Evolutionary conservation across 441 rosid genomes (phyloP), one percentile per base, ranked within the genome.

Genomic region (Corymbia calophylla): DNA sequence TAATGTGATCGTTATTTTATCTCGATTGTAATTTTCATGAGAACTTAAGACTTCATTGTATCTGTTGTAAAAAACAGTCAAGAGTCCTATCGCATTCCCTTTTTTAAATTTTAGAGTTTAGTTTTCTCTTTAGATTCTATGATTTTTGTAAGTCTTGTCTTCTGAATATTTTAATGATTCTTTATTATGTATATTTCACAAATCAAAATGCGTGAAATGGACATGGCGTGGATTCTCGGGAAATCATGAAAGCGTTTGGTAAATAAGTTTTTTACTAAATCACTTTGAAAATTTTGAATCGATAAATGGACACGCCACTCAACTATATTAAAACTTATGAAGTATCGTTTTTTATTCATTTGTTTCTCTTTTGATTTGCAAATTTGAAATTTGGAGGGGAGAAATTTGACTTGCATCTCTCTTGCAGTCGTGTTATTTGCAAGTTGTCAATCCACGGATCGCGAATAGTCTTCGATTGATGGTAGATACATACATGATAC

Each of bases 171-270:
- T 73, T 23, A 2, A 21, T 11, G 1, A 44, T 21, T 23, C 5
- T 11, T 3, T 19, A 2, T 9, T 3, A 1, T 39, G 1, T 0
- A 4, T 21, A 39, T 39, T 39, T 39, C 16, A 2, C 5, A 14
- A 39, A 39, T 11, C 9, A 73, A 39, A 70, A 39, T 13, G 9
- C 7, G 4, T 27, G 3, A 58, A 56, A 23, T 4, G 44, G 14
- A 58, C n/a, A 0, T 58, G 14, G 25, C 64, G 2, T 19, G 6
- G 2, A 70, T 14, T 70, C 47, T 62, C 4, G 14, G 9, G 4
- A 6, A 10, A 35, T 35, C 35, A 18, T 3, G 25, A 3, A 3
- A 70, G 2, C 2, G 8, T 73, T 73, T 7, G 16, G 11, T 27
- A 27, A 39, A 39, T 10, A 35, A 11, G 5, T 10, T 8, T 32